phyloP scores from a whole-genome alignment of 306 rosid species.

The Ziziphus jujuba region DNA sequence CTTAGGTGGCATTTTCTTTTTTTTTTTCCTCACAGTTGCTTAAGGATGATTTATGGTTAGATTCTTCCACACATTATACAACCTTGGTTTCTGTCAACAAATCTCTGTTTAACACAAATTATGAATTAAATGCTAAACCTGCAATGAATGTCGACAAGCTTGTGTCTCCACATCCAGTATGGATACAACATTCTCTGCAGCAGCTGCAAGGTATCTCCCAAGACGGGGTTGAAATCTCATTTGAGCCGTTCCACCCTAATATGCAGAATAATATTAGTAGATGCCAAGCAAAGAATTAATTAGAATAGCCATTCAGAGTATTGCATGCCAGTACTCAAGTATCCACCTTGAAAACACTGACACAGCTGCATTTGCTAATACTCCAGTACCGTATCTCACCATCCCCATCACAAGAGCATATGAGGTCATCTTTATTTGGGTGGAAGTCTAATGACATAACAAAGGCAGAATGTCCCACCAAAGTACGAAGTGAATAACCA shows the following conservation, averaged over 20 bases:
- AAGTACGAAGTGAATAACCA: slow-evolving; percentile 82
- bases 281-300: slow-evolving; percentile 3
- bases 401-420: slow-evolving; percentile 91
- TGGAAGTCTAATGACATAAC: slow-evolving; percentile 97
- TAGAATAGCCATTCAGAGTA: neutral
- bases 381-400: slow-evolving; percentile 98
- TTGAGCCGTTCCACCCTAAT: slow-evolving; percentile 82
- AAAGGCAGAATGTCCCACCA: slow-evolving; percentile 74
- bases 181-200: slow-evolving; percentile 84
- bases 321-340: slow-evolving; percentile 3
- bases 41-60: too few species aligned
- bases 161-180: slow-evolving; percentile 89
- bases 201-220: slow-evolving; percentile 88
- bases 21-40: too few species aligned
- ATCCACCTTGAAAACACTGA: slow-evolving; percentile 70
- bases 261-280: slow-evolving; percentile 18
- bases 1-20: too few species aligned
- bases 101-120: neutral
- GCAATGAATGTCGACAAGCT: slow-evolving; percentile 65
- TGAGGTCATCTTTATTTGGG: slow-evolving; percentile 85
- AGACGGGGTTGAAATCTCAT: slow-evolving; percentile 92
- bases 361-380: slow-evolving; percentile 79
- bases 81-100: neutral
- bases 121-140: slow-evolving; percentile 38
- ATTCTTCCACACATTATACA: neutral